Conservation (phyloP, 257 asterid genomes). For the Solanum tarijense region DNA sequence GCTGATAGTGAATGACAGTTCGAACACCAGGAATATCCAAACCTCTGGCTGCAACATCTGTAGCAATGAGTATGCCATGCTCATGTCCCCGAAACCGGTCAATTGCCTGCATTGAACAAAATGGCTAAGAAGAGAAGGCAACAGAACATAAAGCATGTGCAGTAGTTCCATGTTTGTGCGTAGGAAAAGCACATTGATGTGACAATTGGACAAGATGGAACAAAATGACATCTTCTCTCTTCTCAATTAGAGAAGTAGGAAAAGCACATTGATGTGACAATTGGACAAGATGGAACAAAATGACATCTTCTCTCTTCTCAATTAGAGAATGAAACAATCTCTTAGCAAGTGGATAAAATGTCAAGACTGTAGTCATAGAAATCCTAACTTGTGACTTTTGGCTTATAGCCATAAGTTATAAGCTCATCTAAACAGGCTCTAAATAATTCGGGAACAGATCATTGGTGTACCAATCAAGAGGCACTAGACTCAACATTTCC, state of each 20-base stretch:
- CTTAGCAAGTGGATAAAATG: not conserved
- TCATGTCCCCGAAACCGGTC: conserved; percentile 81
- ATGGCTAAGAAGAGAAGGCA: conserved; percentile 4
- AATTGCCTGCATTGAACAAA: conserved; percentile 51
- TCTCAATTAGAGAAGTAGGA: not conserved
- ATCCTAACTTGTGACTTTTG: not conserved
- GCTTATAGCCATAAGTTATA: not conserved
- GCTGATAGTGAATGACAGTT: conserved; percentile 95
- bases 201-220: not conserved
- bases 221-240: not conserved
- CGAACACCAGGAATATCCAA: conserved; percentile 87
- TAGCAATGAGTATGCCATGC: conserved; percentile 77
- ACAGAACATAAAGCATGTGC: not conserved
- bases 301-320: not conserved
- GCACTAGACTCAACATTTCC: not conserved
- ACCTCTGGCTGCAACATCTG: conserved; percentile 98
- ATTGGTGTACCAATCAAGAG: not conserved
- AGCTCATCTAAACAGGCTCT: not conserved
- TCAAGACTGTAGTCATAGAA: not conserved
- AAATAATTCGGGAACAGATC: not conserved
- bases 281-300: not conserved
- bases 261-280: not conserved
- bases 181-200: not conserved
- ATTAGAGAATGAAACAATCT: not conserved
- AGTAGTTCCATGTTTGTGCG: not conserved